Evolutionary conservation across 805 yeast species (phyloP), one percentile per base, ranked within the genome.

Genomic region (Ogataea populi-albae): DNA sequence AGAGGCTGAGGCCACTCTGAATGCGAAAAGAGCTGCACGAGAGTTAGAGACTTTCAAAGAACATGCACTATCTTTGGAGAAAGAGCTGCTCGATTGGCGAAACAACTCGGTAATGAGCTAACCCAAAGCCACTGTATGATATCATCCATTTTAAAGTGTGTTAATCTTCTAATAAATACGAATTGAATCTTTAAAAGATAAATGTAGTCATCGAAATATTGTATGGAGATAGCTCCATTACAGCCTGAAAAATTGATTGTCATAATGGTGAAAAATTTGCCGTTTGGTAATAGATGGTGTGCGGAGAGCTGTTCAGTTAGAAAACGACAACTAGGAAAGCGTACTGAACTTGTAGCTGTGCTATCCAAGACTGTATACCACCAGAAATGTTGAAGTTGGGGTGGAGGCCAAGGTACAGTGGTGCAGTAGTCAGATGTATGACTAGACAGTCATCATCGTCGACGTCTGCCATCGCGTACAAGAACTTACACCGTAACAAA

Each of bases 391-490:
- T n/a, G n/a, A n/a, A n/a, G n/a, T n/a, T n/a, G n/a, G n/a, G n/a
- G n/a, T n/a, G n/a, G n/a, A n/a, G 18, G 9, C n/a, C 16, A 10
- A 23, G n/a, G 17, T 7, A 22, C 11, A 11, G 11, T 22, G 11
- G 11, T 22, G 11, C 23, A 11, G 9, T 23, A 5, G 25, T 24
- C 26, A 11, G 37, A 17, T 16, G 7, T 17, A 24, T 41, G 37
- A 32, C 35, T 34, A 51, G 59, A 40, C 22, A 29, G 10, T 39
- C 43, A n/a, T 52, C 61, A n/a, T 78, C 87, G 5, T 87, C 96
- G 14, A 87, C 96, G 4, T 79, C 96, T 16, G 98, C 98, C 6
- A 68, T 93, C 59, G 96, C 97, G 6, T 93, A 93, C 68, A 93
- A 93, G 65, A 82, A 86, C 21, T 69, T 89, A 48, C 96, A 88